A percentile compares a stretch with the other conserved stretches of the same genome.
phyloP scores from a whole-genome alignment of 2,329 filamentous ascomycete genomes.

The Zopfia rhizophila region DNA sequence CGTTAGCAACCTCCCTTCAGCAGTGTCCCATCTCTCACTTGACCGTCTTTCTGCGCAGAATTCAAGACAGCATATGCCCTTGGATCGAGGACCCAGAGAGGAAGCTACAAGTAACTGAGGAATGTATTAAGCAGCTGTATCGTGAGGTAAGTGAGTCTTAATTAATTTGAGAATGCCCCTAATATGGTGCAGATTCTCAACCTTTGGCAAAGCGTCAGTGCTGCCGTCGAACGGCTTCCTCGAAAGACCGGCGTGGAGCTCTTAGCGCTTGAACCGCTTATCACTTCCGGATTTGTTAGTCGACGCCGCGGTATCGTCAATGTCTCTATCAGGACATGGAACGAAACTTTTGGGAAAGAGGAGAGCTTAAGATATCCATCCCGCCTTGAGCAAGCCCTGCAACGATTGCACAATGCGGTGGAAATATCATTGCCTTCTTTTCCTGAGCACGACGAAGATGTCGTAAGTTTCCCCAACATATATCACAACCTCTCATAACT shows the following conservation, averaged over 20 bases:
- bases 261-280: conserved; percentile 62
- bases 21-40: conserved; percentile 60
- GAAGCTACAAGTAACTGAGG: conserved; percentile 39
- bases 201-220: conserved; percentile 60
- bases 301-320: conserved; percentile 62
- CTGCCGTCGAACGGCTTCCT: conserved; percentile 65
- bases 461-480: conserved; percentile 49
- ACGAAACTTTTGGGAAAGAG: conserved; percentile 71
- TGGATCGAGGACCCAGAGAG: conserved; percentile 71
- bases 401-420: conserved; percentile 66
- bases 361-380: conserved; percentile 72
- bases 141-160: conserved; percentile 35
- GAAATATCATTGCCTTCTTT: conserved; percentile 63
- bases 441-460: conserved; percentile 46
- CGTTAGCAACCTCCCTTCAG: conserved; percentile 57
- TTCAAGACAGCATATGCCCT: conserved; percentile 69
- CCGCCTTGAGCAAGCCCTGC: conserved; percentile 70
- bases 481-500: conserved; percentile 61
- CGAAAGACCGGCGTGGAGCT: conserved; percentile 67
- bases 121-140: conserved; percentile 33
- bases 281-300: conserved; percentile 65
- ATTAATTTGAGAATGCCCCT: conserved; percentile 11
- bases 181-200: conserved; percentile 41
- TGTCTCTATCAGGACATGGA: conserved; percentile 72
- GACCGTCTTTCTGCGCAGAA: conserved; percentile 64